Conservation (phyloP, 805 yeast genomes). For the Ogataea sp. region DNA sequence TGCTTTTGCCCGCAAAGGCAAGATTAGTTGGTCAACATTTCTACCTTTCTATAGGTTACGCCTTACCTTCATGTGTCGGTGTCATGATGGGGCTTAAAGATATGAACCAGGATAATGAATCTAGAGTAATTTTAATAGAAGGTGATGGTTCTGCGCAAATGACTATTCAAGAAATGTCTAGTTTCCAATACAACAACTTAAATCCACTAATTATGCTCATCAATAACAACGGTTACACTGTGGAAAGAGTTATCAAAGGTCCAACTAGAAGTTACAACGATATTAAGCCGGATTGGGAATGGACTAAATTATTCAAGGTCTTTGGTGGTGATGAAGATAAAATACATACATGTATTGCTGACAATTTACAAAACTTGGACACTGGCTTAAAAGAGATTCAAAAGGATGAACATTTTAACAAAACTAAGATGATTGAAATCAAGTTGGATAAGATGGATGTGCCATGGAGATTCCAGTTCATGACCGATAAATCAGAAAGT, state of each 20-base stretch:
- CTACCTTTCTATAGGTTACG: slow-evolving; percentile 46
- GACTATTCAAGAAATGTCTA: slow-evolving; percentile 42
- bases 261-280: slow-evolving; percentile 43
- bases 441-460: slow-evolving; percentile 51
- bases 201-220: slow-evolving; percentile 36
- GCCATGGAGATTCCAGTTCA: slow-evolving; percentile 40
- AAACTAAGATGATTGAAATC: slow-evolving; percentile 48
- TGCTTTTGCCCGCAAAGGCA: slow-evolving; percentile 28
- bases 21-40: slow-evolving; percentile 29
- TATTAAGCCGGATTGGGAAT: slow-evolving; percentile 42
- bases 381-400: slow-evolving; percentile 25
- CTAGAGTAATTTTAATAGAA: slow-evolving; percentile 35
- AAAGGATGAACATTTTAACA: slow-evolving; percentile 26
- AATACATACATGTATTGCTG: slow-evolving; percentile 25
- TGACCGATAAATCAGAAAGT: slow-evolving; percentile 4
- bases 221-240: slow-evolving; percentile 45
- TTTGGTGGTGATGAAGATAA: slow-evolving; percentile 47
- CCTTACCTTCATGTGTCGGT: slow-evolving; percentile 44
- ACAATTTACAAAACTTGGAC: slow-evolving; percentile 29
- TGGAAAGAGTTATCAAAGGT: slow-evolving; percentile 42
- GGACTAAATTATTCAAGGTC: slow-evolving; percentile 57
- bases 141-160: slow-evolving; percentile 52
- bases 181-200: slow-evolving; percentile 30
- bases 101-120: slow-evolving; percentile 17
- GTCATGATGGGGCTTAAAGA: slow-evolving; percentile 36